These are phyloP conservation scores for Lentinula lateritia DNA, from an alignment of 768 basidiomycete genomes.

Conservation along the genomic window DNA sequence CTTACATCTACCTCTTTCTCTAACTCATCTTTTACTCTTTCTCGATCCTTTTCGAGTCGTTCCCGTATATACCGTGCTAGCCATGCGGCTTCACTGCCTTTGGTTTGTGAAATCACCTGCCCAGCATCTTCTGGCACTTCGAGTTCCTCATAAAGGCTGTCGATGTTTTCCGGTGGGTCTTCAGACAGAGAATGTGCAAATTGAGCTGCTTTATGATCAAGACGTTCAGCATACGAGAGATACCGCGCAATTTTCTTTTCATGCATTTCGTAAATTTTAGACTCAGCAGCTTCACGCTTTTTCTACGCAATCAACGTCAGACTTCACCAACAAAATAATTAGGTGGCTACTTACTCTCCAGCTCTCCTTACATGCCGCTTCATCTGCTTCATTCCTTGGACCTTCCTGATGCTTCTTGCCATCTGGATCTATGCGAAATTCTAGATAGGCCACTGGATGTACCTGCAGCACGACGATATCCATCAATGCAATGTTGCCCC, in stretches of 20 bases:
- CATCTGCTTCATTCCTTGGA: conserved; percentile 68
- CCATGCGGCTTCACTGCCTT: conserved; percentile 52
- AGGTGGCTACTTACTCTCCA: conserved; percentile 59
- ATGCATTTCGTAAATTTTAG: conserved; percentile 49
- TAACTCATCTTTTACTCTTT: conserved; percentile 52
- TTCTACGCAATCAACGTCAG: conserved; percentile 30
- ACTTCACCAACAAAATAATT: background rate
- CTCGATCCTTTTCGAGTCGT: conserved; percentile 42
- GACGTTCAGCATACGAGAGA: conserved; percentile 58
- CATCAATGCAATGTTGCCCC: conserved; percentile 71
- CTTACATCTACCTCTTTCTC: conserved; percentile 70
- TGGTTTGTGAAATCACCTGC: conserved; percentile 34
- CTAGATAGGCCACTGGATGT: conserved; percentile 77
- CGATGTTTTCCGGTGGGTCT: conserved; percentile 43
- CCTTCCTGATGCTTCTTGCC: conserved; percentile 49
- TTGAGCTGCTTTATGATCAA: conserved; percentile 49
- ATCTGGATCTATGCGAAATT: conserved; percentile 46
- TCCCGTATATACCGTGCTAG: conserved; percentile 49
- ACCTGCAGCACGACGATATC: conserved; percentile 72
- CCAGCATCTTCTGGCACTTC: conserved; percentile 49
- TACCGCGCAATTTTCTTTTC: conserved; percentile 50
- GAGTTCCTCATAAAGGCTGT: conserved; percentile 57
- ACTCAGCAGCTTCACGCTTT: conserved; percentile 52
- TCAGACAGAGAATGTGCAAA: conserved; percentile 32
- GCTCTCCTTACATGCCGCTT: conserved; percentile 46